Conservation (phyloP, 192 early-diverging fungal species). For the Lunasporangiospora selenospora region DNA sequence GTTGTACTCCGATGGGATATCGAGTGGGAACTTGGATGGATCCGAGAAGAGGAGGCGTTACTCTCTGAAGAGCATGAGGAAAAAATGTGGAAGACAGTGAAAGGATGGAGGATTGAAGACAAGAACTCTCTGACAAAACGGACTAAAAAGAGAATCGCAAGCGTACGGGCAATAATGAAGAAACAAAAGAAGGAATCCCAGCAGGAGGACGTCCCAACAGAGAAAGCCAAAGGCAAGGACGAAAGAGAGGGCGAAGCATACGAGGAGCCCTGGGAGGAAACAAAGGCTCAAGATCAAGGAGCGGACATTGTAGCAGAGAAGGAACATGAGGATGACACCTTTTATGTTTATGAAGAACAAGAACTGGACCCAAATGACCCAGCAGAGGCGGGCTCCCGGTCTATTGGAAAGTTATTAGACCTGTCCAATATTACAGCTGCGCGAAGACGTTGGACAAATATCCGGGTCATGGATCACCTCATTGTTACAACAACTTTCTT, state of each 20-base stretch:
- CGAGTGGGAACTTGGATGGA: slow-evolving; percentile 29
- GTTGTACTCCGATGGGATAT: slow-evolving; percentile 34
- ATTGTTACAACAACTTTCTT: slow-evolving; percentile 51
- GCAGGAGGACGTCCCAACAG: too few relatives aligned
- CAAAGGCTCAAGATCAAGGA: too few relatives aligned
- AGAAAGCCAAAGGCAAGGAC: too few relatives aligned
- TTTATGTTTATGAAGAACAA: slow-evolving; percentile 11
- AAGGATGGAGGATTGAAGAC: slow-evolving; percentile 14
- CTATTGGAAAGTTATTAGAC: not conserved
- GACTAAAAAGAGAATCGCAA: slow-evolving; percentile 9
- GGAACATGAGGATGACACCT: not conserved
- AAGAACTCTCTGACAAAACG: slow-evolving; percentile 12
- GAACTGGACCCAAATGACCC: too few relatives aligned
- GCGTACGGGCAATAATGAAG: not conserved
- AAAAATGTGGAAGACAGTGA: slow-evolving; percentile 10
- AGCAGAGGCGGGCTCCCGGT: too few relatives aligned
- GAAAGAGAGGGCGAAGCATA: not conserved
- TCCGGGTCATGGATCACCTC: slow-evolving; percentile 18
- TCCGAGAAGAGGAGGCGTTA: slow-evolving; percentile 1
- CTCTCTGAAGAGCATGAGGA: not conserved
- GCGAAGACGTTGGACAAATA: not conserved
- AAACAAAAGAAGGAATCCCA: too few relatives aligned
- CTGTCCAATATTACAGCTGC: not conserved
- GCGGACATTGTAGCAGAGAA: too few relatives aligned
- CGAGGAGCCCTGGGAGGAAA: not conserved